Conservation (phyloP, 352 stramenopile genomes). For the Pythium volutum region DNA sequence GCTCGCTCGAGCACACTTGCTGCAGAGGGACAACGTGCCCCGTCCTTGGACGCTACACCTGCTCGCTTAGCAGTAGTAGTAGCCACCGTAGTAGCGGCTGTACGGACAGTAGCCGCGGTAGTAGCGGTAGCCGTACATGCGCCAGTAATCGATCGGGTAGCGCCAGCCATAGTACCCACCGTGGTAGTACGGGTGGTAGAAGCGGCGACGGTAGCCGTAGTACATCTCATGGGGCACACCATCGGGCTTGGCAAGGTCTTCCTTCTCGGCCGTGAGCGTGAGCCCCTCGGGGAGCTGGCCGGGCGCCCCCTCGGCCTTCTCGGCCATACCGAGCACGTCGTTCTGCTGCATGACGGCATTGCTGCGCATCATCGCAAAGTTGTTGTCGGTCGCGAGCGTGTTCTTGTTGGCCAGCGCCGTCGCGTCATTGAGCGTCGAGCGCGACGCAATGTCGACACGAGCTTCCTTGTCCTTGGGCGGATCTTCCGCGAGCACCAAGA, state of each 20-base stretch:
- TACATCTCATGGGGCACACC: conserved; percentile 14
- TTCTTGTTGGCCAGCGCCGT: conserved; percentile 24
- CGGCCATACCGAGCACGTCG: conserved; percentile 12
- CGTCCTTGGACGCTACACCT: not conserved
- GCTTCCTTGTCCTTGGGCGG: not conserved
- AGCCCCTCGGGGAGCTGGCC: not conserved
- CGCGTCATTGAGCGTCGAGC: conserved; percentile 13
- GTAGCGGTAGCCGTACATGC: conserved; percentile 30
- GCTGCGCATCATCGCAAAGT: conserved; percentile 19
- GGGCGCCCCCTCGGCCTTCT: not conserved
- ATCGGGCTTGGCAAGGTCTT: conserved; percentile 11
- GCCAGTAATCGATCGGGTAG: conserved; percentile 42
- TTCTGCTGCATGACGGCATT: conserved; percentile 10
- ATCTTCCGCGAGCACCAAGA: conserved; percentile 6
- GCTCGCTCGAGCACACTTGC: not conserved
- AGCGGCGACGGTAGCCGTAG: conserved; percentile 29
- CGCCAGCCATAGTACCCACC: conserved; percentile 38
- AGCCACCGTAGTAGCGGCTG: conserved; percentile 31
- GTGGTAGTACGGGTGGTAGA: conserved; percentile 27
- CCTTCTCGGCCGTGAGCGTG: conserved; percentile 20
- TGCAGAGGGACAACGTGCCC: not conserved
- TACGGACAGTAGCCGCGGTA: conserved; percentile 32
- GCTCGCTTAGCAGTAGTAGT: conserved; percentile 39
- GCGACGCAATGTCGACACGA: conserved; percentile 9
- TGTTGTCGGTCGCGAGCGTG: conserved; percentile 17